These are phyloP conservation scores for Olyra latifolia DNA, from an alignment of 176 grass and related monocot species.

Conservation along the genomic window DNA sequence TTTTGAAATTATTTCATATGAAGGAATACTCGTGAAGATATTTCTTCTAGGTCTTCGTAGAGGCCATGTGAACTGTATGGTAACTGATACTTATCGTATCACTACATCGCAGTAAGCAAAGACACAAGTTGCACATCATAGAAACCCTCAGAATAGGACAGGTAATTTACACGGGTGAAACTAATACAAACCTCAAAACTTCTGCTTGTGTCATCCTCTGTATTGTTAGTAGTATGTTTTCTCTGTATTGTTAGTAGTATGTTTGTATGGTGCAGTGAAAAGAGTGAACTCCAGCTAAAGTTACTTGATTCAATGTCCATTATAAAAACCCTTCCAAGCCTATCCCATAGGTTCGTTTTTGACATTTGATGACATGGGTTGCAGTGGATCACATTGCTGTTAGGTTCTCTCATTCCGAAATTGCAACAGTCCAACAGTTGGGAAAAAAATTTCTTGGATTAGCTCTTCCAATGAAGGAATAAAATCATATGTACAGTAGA, in stretches of 20 bases:
- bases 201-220: slow-evolving; percentile 77
- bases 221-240: slow-evolving; percentile 58
- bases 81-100: background rate
- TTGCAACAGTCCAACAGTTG: background rate
- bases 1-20: background rate
- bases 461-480: background rate
- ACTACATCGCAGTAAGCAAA: background rate
- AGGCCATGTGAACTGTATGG: background rate
- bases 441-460: background rate
- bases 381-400: slow-evolving; percentile 20
- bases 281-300: slow-evolving; percentile 70
- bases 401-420: slow-evolving; percentile 32
- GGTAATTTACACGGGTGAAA: slow-evolving; percentile 12
- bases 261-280: slow-evolving; percentile 87
- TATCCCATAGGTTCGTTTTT: slow-evolving; percentile 65
- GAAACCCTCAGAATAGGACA: too few relatives aligned
- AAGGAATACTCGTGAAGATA: background rate
- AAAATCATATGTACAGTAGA: background rate
- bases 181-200: slow-evolving; percentile 72
- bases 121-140: background rate
- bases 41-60: background rate
- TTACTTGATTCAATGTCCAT: slow-evolving; percentile 84
- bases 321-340: slow-evolving; percentile 70
- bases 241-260: too few relatives aligned
- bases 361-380: slow-evolving; percentile 38